Conservation (phyloP, 106 monocot genomes). For the Cymbidium sinense region DNA sequence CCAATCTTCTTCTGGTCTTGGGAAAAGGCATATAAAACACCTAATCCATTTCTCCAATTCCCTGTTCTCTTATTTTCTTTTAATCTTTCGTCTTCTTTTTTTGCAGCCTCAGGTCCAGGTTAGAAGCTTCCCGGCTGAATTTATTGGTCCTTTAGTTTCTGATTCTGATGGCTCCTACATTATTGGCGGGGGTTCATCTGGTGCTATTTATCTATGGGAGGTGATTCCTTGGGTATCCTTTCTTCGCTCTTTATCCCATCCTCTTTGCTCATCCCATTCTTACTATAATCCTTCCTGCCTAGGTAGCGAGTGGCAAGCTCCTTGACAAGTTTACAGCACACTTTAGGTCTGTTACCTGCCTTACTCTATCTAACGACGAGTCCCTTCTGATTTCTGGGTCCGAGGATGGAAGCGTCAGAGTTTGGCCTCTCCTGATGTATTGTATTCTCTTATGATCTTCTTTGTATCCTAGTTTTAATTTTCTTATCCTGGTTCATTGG, state of each 20-base stretch:
- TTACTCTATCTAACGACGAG: constrained; percentile 62
- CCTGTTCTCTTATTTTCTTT: neutral
- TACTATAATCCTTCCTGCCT: neutral
- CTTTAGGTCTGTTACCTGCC: constrained; percentile 71
- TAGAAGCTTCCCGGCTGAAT: constrained; percentile 59
- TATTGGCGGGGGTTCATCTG: constrained; percentile 58
- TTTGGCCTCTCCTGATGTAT: constrained; percentile 77
- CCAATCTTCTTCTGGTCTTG: constrained; percentile 61
- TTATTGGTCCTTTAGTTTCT: constrained; percentile 49
- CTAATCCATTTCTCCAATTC: neutral
- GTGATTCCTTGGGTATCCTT: constrained; percentile 6
- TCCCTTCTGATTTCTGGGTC: constrained; percentile 77
- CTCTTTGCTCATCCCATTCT: constrained; percentile 3
- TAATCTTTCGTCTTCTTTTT: neutral
- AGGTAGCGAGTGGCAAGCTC: constrained; percentile 79
- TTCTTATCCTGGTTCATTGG: neutral
- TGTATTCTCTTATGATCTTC: neutral
- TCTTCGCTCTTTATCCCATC: neutral
- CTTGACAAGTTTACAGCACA: constrained; percentile 77
- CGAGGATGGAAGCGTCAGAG: constrained; percentile 71
- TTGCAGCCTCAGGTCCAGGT: constrained; percentile 54
- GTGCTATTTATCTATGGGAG: constrained; percentile 68
- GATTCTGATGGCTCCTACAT: constrained; percentile 53
- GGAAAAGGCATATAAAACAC: constrained; percentile 33
- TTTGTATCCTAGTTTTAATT: neutral